Conservation (phyloP, 176 grass and related monocot species). For the Rhipidocladum racemiflorum region DNA sequence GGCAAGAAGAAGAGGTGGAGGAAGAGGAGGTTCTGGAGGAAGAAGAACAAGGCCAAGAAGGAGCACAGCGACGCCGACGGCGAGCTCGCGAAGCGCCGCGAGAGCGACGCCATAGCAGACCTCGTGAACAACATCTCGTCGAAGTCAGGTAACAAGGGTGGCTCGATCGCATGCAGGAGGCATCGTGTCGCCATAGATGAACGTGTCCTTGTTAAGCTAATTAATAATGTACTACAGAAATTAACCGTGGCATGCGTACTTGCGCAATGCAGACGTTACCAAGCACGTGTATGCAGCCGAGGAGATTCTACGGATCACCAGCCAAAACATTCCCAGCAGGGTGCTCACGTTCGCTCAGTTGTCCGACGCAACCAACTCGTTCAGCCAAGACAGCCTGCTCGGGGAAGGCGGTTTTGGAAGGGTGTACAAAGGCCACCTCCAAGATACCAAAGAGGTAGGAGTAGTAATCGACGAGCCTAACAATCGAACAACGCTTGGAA, state of each 20-base stretch:
- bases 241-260: not conserved
- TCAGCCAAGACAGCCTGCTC: constrained; percentile 58
- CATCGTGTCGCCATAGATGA: not conserved
- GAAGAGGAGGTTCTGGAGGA: constrained; percentile 54
- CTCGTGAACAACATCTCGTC: constrained; percentile 63
- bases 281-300: constrained; percentile 50
- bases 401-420: constrained; percentile 84
- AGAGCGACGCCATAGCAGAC: constrained; percentile 32
- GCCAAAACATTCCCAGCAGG: constrained; percentile 58
- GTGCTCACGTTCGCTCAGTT: constrained; percentile 65
- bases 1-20: constrained; percentile 39
- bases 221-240: not conserved
- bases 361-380: constrained; percentile 51
- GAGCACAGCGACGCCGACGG: not conserved
- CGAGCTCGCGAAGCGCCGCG: not conserved
- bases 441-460: constrained; percentile 41
- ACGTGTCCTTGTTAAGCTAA: not conserved
- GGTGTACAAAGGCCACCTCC: constrained; percentile 68
- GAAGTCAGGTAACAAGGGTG: constrained; percentile 35
- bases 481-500: not conserved
- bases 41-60: constrained; percentile 48
- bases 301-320: constrained; percentile 60
- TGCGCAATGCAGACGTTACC: constrained; percentile 32
- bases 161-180: too few species aligned
- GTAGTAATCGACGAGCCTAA: not conserved